Evolutionary conservation across 495 filamentous ascomycete genomes (phyloP).

Genomic region (Neurospora sp.): DNA sequence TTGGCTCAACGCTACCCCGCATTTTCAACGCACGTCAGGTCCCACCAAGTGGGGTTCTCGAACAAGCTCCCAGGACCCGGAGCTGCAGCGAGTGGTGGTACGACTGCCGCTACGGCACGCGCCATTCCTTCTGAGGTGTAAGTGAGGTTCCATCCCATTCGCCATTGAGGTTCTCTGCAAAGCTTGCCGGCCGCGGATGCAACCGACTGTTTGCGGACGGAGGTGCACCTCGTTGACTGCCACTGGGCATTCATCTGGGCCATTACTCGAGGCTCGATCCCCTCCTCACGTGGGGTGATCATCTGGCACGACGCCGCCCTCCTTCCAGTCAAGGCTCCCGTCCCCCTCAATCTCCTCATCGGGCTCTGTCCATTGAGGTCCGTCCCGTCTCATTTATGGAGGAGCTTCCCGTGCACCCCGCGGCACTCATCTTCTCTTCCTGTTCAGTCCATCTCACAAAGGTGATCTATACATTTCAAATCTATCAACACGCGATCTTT

Average conservation of each 20-base stretch:
- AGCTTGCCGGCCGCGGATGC: background rate
- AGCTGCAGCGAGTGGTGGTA: background rate
- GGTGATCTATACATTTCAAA: background rate
- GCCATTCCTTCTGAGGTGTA: background rate
- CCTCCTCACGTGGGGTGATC: background rate
- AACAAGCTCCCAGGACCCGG: background rate
- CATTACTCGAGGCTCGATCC: background rate
- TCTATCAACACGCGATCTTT: background rate
- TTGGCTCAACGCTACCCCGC: constrained; percentile 6
- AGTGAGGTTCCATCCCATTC: background rate
- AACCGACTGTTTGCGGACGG: background rate
- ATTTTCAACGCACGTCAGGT: constrained; percentile 3
- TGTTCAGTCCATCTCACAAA: background rate
- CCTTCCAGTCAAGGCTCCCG: background rate
- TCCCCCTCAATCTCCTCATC: background rate
- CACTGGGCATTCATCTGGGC: background rate
- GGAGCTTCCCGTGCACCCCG: background rate
- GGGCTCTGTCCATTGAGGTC: background rate
- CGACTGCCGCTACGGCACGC: background rate
- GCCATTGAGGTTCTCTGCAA: background rate
- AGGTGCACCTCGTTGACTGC: background rate
- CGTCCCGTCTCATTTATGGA: background rate
- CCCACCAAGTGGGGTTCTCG: background rate
- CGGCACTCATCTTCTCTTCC: background rate
- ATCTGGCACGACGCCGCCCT: background rate